Percentiles rank a stretch among this genome's conserved stretches.
Evolutionary conservation across 2,329 filamentous ascomycete genomes (phyloP).

Genomic region (Juglanconis sp.): DNA sequence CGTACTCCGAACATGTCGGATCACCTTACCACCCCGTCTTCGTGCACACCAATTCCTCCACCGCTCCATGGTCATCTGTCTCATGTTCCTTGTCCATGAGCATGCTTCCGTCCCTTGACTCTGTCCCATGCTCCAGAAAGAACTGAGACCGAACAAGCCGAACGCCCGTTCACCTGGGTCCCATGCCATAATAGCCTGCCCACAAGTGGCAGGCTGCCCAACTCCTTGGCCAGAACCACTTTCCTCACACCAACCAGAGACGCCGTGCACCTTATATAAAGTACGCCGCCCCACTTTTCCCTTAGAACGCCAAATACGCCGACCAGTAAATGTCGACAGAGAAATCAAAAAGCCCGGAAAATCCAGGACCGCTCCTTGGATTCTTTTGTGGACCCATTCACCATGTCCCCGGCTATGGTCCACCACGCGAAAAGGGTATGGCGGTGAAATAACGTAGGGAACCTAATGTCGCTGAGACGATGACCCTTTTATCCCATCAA

Average conservation of each 20-base stretch:
- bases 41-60: background rate
- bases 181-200: conserved; percentile 2
- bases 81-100: background rate
- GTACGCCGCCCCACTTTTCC: conserved; percentile 11
- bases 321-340: background rate
- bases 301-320: conserved; percentile 11
- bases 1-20: too few species aligned
- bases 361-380: conserved; percentile 12
- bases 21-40: background rate
- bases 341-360: conserved; percentile 5
- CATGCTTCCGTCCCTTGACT: background rate
- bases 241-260: conserved; percentile 3
- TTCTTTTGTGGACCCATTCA: conserved; percentile 15
- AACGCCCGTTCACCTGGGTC: background rate
- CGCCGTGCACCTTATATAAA: conserved; percentile 17
- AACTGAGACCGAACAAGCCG: background rate
- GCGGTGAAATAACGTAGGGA: conserved; percentile 9
- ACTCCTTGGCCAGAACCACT: conserved; percentile 12
- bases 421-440: conserved; percentile 11
- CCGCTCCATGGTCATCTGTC: background rate
- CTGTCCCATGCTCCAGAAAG: background rate
- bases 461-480: conserved; percentile 4
- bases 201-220: conserved; percentile 6
- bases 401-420: conserved; percentile 11
- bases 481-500: conserved; percentile 3